phyloP scores from a whole-genome alignment of 371 early-diverging fungal genomes.

The Rozella allomycis region DNA sequence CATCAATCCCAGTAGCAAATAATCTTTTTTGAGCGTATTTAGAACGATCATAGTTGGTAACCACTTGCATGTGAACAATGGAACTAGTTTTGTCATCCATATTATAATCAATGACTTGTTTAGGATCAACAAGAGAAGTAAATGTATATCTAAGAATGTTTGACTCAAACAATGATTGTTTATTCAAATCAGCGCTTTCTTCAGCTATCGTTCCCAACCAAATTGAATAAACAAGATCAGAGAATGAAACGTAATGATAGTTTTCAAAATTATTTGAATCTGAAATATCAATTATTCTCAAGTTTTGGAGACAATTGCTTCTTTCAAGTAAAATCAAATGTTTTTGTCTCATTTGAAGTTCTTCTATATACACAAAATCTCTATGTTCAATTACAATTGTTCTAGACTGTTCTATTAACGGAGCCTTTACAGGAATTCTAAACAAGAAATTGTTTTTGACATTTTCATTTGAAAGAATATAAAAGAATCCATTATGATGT shows the following conservation, averaged over 20 bases:
- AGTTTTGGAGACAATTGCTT: slow-evolving; percentile 32
- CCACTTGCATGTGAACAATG: slow-evolving; percentile 23
- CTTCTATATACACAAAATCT: slow-evolving; percentile 31
- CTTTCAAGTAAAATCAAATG: slow-evolving; percentile 34
- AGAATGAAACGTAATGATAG: slow-evolving; percentile 36
- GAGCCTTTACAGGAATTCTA: slow-evolving; percentile 18
- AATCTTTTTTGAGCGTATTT: slow-evolving; percentile 15
- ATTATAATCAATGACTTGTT: slow-evolving; percentile 31
- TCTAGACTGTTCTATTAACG: slow-evolving; percentile 3
- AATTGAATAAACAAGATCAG: slow-evolving; percentile 28
- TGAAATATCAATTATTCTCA: slow-evolving; percentile 18
- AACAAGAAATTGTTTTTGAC: slow-evolving; percentile 27
- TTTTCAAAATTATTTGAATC: slow-evolving; percentile 11
- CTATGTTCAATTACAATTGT: slow-evolving; percentile 27
- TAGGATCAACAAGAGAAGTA: slow-evolving; percentile 27
- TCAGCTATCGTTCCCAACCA: slow-evolving; percentile 17
- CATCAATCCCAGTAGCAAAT: slow-evolving; percentile 26
- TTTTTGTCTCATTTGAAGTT: slow-evolving; percentile 19
- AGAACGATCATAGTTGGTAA: slow-evolving; percentile 10
- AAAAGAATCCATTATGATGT: slow-evolving; percentile 20
- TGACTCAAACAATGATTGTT: slow-evolving; percentile 12
- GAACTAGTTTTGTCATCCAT: slow-evolving; percentile 17
- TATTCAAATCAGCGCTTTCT: slow-evolving; percentile 19
- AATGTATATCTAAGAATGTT: slow-evolving; percentile 20
- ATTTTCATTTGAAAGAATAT: slow-evolving; percentile 30